Evolutionary conservation across 257 asterid species (phyloP).

Genomic region (Euphrasia confusa): DNA sequence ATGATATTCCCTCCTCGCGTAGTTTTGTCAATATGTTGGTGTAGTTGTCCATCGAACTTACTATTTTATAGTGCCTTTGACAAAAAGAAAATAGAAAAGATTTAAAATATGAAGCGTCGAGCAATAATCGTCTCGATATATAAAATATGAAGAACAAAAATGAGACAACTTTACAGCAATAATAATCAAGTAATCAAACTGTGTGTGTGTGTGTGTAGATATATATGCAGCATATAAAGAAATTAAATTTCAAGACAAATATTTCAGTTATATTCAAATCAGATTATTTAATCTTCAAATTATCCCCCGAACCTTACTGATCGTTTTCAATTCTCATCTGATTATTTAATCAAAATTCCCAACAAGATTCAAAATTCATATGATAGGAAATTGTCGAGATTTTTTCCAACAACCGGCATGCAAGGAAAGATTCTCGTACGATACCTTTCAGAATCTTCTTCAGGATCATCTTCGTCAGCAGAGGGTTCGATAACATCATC

Average conservation of each 20-base stretch:
- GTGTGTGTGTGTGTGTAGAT: neutral
- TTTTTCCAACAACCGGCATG: neutral
- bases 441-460: slow-evolving; percentile 72
- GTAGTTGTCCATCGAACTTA: slow-evolving; percentile 71
- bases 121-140: neutral
- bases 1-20: slow-evolving; percentile 69
- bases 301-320: neutral
- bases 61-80: slow-evolving; percentile 54
- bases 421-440: slow-evolving; percentile 5
- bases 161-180: neutral
- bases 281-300: too few relatives aligned
- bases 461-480: slow-evolving; percentile 48
- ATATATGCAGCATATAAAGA: neutral
- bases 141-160: neutral
- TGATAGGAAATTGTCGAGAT: neutral
- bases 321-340: too few relatives aligned
- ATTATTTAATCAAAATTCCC: too few relatives aligned
- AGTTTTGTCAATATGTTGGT: slow-evolving; percentile 51
- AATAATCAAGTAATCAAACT: neutral
- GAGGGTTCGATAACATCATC: slow-evolving; percentile 86
- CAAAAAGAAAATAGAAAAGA: slow-evolving; percentile 15
- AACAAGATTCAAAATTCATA: neutral
- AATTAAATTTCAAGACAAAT: neutral
- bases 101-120: neutral
- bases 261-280: too few relatives aligned